phyloP scores from a whole-genome alignment of 1,139 yeast species.

The Blastobotrys petasosporus region DNA sequence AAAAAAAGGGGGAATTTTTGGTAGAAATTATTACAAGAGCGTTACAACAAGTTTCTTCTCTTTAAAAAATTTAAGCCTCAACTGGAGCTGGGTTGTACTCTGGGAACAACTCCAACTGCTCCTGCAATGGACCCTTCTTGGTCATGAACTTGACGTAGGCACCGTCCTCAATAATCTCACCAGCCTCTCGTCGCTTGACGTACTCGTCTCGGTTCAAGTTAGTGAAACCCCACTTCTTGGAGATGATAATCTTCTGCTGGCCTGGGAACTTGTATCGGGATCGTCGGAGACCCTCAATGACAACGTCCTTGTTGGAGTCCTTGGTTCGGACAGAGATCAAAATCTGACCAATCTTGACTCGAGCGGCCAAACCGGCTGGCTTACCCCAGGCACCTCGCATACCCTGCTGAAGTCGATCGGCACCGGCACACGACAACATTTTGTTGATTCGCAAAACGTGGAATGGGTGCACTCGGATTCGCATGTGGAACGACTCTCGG shows the following conservation, averaged over 20 bases:
- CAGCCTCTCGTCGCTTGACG: constrained; percentile 87
- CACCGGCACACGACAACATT: constrained; percentile 99
- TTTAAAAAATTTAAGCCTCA: constrained; percentile 23
- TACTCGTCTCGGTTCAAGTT: constrained; percentile 96
- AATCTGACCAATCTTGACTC: constrained; percentile 98
- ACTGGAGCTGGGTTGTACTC: constrained; percentile 49
- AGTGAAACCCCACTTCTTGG: constrained; percentile 99
- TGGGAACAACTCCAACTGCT: constrained; percentile 94
- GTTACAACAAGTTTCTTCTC: neutral
- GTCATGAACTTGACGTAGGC: constrained; percentile 98
- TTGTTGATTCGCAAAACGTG: constrained; percentile 99
- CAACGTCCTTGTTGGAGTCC: constrained; percentile 96
- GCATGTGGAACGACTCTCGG: constrained; percentile 99
- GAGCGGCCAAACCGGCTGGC: constrained; percentile 99
- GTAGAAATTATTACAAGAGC: neutral
- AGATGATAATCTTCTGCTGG: constrained; percentile 97
- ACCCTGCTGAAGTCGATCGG: constrained; percentile 99
- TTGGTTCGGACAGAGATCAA: constrained; percentile 97
- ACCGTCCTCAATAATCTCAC: constrained; percentile 99
- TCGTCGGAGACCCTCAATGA: constrained; percentile 98
- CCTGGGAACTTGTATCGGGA: constrained; percentile 99
- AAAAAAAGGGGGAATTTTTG: too few relatives aligned
- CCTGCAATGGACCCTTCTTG: constrained; percentile 91
- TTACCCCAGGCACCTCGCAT: constrained; percentile 99
- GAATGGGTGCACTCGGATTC: constrained; percentile 99